Percentiles rank a stretch among this genome's conserved stretches.
Conservation (phyloP, 345 rosid genomes). For the Pseudoturritis turrita region DNA sequence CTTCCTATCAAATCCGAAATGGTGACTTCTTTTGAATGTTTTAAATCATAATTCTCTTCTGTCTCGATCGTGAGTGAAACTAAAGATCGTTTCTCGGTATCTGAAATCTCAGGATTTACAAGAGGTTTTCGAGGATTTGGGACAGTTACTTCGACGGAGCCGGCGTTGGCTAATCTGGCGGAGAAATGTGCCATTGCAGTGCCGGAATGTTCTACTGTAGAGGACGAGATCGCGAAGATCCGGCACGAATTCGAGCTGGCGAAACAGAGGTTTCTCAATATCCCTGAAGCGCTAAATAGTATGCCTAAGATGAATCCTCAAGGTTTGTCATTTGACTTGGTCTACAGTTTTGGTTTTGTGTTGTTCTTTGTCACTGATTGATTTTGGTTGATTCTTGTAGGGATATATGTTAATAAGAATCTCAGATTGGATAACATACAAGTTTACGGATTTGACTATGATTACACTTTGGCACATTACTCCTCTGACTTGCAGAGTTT, state of each 20-base stretch:
- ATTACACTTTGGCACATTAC: constrained; percentile 92
- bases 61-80: background rate
- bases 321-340: constrained; percentile 35
- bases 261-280: constrained; percentile 61
- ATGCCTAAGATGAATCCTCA: constrained; percentile 88
- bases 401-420: constrained; percentile 86
- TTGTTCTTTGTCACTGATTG: background rate
- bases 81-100: background rate
- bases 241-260: constrained; percentile 61
- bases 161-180: constrained; percentile 33
- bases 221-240: constrained; percentile 53
- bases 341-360: background rate
- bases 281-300: constrained; percentile 56
- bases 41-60: background rate
- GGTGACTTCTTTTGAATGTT: constrained; percentile 26
- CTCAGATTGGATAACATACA: constrained; percentile 75
- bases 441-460: constrained; percentile 95
- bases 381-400: constrained; percentile 30
- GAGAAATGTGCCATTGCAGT: constrained; percentile 28
- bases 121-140: constrained; percentile 34
- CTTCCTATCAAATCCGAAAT: constrained; percentile 26
- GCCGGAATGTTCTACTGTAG: constrained; percentile 15
- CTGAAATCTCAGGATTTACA: constrained; percentile 32
- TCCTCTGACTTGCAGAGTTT: constrained; percentile 71
- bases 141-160: constrained; percentile 26